Conservation (phyloP, 331 rosid species). For the Phaseolus coccineus region DNA sequence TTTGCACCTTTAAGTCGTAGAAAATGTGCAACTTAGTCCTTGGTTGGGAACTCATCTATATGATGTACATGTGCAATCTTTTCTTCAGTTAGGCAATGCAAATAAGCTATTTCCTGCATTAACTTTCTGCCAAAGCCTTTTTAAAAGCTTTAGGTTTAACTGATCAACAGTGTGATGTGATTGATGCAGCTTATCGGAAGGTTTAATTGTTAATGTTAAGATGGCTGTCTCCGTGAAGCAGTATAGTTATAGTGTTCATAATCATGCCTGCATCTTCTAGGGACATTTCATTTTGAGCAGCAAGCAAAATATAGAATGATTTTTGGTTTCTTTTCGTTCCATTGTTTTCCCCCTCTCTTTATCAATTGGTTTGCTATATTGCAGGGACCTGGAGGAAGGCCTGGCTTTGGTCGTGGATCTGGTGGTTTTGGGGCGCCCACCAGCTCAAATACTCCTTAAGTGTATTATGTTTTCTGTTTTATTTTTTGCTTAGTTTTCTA, state of each 20-base stretch:
- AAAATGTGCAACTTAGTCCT: not conserved
- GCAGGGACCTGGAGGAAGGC: constrained; percentile 79
- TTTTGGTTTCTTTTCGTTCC: not conserved
- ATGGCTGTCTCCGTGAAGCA: not conserved
- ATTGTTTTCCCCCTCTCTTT: not conserved
- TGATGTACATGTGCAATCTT: not conserved
- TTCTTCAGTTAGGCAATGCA: not conserved
- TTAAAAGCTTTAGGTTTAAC: not conserved
- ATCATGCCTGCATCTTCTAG: not conserved
- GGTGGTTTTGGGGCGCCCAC: constrained; percentile 78
- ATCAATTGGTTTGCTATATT: not conserved
- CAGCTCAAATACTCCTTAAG: constrained; percentile 57
- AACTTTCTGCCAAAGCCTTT: not conserved
- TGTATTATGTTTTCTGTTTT: not conserved
- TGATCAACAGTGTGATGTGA: not conserved
- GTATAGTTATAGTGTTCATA: not conserved
- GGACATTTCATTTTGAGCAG: not conserved
- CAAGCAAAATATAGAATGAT: not conserved
- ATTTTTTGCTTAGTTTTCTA: constrained; percentile 38
- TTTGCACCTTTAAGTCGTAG: not conserved
- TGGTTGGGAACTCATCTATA: not conserved
- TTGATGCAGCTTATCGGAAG: too few relatives aligned
- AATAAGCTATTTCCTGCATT: not conserved
- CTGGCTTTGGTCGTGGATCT: constrained; percentile 90
- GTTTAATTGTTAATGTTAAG: not conserved